Evolutionary conservation across 331 rosid genomes (phyloP).

Genomic region (Malus hybrid): DNA sequence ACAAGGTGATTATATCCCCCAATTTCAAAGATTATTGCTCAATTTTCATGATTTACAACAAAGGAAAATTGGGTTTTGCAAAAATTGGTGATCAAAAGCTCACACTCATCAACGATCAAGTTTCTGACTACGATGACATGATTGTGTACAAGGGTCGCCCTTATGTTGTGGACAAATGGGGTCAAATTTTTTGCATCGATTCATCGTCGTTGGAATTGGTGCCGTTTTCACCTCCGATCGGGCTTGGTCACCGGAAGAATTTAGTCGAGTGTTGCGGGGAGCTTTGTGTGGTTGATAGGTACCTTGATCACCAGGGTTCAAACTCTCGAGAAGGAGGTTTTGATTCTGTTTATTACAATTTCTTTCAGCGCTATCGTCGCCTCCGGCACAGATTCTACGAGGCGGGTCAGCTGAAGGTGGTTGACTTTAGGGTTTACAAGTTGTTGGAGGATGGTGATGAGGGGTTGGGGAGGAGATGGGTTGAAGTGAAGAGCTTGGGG

Average conservation of each 20-base stretch:
- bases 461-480: not conserved
- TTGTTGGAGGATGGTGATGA: not conserved
- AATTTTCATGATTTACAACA: conserved; percentile 10
- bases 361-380: not conserved
- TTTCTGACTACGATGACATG: conserved; percentile 29
- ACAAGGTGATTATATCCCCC: conserved; percentile 21
- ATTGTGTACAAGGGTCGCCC: conserved; percentile 24
- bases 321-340: not conserved
- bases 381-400: not conserved
- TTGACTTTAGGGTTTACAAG: not conserved
- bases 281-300: conserved; percentile 39
- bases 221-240: conserved; percentile 32
- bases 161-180: conserved; percentile 38
- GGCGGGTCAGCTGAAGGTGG: not conserved
- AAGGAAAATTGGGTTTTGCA: conserved; percentile 26
- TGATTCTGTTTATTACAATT: not conserved
- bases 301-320: not conserved
- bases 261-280: conserved; percentile 40
- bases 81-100: conserved; percentile 12
- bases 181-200: conserved; percentile 36
- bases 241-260: conserved; percentile 26
- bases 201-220: conserved; percentile 12
- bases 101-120: conserved; percentile 3
- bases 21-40: not conserved
- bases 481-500: conserved; percentile 21